Conservation (phyloP, 169 alveolate species). For the Hammondia hammondi region DNA sequence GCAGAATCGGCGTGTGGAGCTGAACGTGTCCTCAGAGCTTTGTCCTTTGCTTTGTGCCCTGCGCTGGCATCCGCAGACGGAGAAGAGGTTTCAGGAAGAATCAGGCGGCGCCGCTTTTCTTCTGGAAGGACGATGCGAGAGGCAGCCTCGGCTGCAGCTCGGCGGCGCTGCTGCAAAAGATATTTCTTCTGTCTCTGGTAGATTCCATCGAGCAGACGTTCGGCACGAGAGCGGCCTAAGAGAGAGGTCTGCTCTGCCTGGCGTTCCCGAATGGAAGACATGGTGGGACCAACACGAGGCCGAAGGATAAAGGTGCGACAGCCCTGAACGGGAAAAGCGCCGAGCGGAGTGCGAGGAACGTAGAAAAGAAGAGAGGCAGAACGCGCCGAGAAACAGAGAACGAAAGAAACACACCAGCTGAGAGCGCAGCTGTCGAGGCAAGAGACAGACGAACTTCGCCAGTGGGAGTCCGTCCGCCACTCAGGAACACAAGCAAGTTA, state of each 20-base stretch:
- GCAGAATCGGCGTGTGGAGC: not conserved
- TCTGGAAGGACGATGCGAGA: slow-evolving; percentile 12
- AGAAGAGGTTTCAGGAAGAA: not conserved
- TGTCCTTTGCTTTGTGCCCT: not conserved
- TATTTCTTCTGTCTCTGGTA: slow-evolving; percentile 26
- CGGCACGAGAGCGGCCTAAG: slow-evolving; percentile 59
- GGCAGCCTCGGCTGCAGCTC: slow-evolving; percentile 52
- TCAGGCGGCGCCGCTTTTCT: slow-evolving; percentile 32
- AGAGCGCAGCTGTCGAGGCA: not conserved
- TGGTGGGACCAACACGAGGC: not conserved
- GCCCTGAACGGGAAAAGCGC: not conserved
- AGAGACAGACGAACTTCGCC: not conserved
- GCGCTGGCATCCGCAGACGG: no score
- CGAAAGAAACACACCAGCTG: not conserved
- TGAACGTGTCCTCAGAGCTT: not conserved
- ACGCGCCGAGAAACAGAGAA: not conserved
- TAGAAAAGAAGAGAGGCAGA: not conserved
- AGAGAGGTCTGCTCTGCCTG: slow-evolving; percentile 20
- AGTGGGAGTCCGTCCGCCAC: not conserved
- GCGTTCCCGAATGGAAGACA: slow-evolving; percentile 47
- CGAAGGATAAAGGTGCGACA: not conserved
- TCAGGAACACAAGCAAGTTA: no score
- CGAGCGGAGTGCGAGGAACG: not conserved
- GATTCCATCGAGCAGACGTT: slow-evolving; percentile 51
- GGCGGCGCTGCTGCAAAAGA: slow-evolving; percentile 36